Conservation (phyloP, 441 rosid species). For the Arabidopsis lyrata region DNA sequence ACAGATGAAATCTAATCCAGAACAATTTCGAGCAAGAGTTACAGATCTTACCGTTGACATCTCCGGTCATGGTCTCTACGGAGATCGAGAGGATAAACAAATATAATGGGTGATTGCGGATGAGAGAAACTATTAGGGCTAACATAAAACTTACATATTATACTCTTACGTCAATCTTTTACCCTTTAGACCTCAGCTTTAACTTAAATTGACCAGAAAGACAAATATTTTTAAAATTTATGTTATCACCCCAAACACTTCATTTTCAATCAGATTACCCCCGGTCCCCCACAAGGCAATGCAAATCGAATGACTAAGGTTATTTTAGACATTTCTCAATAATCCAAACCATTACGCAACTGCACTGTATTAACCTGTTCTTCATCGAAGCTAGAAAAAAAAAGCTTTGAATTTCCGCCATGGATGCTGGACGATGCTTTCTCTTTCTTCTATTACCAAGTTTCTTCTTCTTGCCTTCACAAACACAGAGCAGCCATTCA, state of each 20-base stretch:
- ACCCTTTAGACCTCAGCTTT: too few species aligned
- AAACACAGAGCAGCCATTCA: slow-evolving; percentile 47
- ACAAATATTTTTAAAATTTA: neutral
- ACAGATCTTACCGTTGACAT: neutral
- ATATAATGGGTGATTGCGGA: too few species aligned
- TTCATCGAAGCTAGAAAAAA: neutral
- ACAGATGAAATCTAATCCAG: neutral
- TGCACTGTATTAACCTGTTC: slow-evolving; percentile 15
- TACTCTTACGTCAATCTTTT: too few species aligned
- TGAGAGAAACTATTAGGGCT: too few species aligned
- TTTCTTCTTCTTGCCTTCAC: slow-evolving; percentile 43
- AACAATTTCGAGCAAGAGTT: too few species aligned
- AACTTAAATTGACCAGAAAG: neutral
- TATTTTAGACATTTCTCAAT: slow-evolving; percentile 14
- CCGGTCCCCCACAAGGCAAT: neutral
- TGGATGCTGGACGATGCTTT: slow-evolving; percentile 40
- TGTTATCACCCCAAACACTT: slow-evolving; percentile 19
- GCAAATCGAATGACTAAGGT: slow-evolving; percentile 27
- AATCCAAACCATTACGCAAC: slow-evolving; percentile 37
- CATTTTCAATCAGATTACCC: slow-evolving; percentile 15
- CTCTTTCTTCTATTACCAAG: slow-evolving; percentile 46
- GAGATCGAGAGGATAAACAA: too few species aligned
- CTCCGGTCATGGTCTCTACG: too few species aligned
- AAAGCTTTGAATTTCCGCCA: slow-evolving; percentile 32
- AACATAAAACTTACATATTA: too few species aligned